A percentile compares a stretch with the other conserved stretches of the same genome.
Evolutionary conservation across 306 rosid genomes (phyloP).

Genomic region (peach (Prunus persica)): DNA sequence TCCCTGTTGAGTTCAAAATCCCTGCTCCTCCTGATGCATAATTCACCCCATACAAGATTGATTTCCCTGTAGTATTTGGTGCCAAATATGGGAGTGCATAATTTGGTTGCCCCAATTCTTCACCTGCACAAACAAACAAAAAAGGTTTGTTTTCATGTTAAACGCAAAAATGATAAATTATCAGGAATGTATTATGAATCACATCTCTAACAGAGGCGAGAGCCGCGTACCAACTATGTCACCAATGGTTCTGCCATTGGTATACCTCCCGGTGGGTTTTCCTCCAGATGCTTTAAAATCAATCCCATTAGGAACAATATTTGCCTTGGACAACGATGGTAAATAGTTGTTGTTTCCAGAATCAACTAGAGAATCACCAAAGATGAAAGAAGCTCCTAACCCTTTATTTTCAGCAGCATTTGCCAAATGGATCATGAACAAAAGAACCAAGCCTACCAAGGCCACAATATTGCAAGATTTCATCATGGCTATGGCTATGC

Average conservation of each 20-base stretch:
- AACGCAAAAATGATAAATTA: background rate
- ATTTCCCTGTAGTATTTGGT: constrained; percentile 72
- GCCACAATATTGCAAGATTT: constrained; percentile 23
- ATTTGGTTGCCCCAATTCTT: constrained; percentile 72
- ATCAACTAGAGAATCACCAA: constrained; percentile 95
- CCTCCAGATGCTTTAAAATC: constrained; percentile 77
- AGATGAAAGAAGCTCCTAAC: constrained; percentile 79
- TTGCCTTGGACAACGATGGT: constrained; percentile 77
- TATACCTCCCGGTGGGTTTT: constrained; percentile 81
- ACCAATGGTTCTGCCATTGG: constrained; percentile 95
- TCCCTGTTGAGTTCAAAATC: constrained; percentile 88
- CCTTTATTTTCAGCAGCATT: constrained; percentile 35
- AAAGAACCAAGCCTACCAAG: constrained; percentile 18
- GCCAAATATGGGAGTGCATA: constrained; percentile 74
- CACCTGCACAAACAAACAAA: constrained; percentile 47
- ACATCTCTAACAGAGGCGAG: background rate
- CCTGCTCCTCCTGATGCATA: constrained; percentile 99
- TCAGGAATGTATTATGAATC: background rate
- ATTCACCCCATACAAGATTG: constrained; percentile 70
- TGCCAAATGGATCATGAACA: constrained; percentile 29
- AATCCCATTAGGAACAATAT: constrained; percentile 77
- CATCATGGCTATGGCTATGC: constrained; percentile 34
- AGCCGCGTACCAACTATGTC: constrained; percentile 62
- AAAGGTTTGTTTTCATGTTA: background rate
- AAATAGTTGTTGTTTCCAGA: constrained; percentile 87